These are phyloP conservation scores for Suillus fuscotomentosus DNA, from an alignment of 768 basidiomycete species.

Conservation along the genomic window DNA sequence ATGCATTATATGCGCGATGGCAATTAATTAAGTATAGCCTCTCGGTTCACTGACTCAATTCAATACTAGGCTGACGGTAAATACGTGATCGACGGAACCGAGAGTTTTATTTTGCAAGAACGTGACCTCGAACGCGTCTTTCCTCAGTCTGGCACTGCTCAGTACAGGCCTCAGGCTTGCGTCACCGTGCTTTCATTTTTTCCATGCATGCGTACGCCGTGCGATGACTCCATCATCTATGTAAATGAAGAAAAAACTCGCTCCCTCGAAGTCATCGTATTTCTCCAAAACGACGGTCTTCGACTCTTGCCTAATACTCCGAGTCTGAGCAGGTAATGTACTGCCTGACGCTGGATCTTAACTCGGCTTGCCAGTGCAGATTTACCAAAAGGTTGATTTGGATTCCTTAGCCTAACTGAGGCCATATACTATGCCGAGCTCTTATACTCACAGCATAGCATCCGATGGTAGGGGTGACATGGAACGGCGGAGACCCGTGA, in stretches of 20 bases:
- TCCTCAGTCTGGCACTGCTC: not conserved
- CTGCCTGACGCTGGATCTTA: not conserved
- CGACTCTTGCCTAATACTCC: no score
- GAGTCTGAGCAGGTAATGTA: no score
- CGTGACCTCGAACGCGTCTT: not conserved
- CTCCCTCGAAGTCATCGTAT: no score
- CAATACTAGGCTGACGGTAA: not conserved
- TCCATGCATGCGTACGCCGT: no score
- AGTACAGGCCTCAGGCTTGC: not conserved
- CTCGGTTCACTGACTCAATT: not conserved
- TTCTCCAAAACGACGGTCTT: no score
- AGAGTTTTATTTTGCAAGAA: not conserved
- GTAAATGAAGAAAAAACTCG: no score
- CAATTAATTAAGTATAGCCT: not conserved
- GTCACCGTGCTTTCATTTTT: no score
- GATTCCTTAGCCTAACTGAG: not conserved
- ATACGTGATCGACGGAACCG: not conserved
- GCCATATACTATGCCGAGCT: not conserved
- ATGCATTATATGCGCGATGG: not conserved
- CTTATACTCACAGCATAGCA: not conserved
- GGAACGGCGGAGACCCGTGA: not conserved
- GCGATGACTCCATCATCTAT: no score
- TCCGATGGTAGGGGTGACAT: not conserved
- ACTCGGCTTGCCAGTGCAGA: not conserved
- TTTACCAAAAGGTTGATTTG: not conserved